Conservation (phyloP, 352 stramenopile genomes). For the Phytopythium chamaehyphon region DNA sequence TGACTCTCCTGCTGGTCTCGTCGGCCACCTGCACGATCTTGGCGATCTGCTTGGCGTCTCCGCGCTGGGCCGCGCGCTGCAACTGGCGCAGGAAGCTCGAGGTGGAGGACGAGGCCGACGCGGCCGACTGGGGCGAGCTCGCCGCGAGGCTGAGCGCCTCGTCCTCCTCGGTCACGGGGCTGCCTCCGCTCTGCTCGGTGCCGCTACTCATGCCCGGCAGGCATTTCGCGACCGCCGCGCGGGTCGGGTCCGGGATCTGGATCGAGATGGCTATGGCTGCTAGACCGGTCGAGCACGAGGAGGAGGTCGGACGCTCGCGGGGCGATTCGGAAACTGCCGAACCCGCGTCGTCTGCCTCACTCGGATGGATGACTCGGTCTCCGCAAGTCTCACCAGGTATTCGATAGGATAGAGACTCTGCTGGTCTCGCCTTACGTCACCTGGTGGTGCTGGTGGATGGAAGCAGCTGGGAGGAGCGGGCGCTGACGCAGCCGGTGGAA, state of each 20-base stretch:
- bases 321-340: constrained; percentile 4
- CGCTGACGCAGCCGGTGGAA: not conserved
- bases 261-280: constrained; percentile 8
- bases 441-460: not conserved
- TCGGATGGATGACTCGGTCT: not conserved
- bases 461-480: not conserved
- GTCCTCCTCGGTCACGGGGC: constrained; percentile 51
- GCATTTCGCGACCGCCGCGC: constrained; percentile 8
- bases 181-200: constrained; percentile 43
- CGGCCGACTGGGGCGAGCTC: constrained; percentile 30
- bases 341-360: not conserved
- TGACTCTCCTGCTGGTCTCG: constrained; percentile 16
- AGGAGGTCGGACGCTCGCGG: not conserved
- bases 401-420: not conserved
- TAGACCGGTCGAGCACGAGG: not conserved
- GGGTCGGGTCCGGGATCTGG: constrained; percentile 1
- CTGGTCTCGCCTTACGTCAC: not conserved
- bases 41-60: constrained; percentile 42
- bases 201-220: constrained; percentile 36
- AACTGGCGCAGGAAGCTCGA: constrained; percentile 27
- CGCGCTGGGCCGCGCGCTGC: constrained; percentile 37
- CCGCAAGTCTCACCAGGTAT: not conserved
- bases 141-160: constrained; percentile 7
- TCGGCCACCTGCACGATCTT: constrained; percentile 36
- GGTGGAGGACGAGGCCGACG: constrained; percentile 18